Percentiles rank a stretch among this genome's conserved stretches.
Conservation (phyloP, 371 early-diverging fungal species). For the Rhizomucor miehei region DNA sequence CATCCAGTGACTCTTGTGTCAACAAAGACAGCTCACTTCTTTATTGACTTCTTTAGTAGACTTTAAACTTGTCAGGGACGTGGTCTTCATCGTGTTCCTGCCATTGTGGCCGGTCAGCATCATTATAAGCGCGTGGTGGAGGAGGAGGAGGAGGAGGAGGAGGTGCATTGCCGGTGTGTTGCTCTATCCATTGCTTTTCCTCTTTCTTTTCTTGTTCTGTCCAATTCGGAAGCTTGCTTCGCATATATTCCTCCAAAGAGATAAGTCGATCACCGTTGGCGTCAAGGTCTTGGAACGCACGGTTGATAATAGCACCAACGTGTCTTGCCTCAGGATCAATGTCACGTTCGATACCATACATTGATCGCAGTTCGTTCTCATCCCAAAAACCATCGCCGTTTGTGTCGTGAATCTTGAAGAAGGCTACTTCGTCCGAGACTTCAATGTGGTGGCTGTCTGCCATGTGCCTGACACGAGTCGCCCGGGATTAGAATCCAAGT, state of each 20-base stretch:
- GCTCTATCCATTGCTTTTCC: conserved; percentile 16
- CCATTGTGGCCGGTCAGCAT: conserved; percentile 5
- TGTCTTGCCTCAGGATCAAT: conserved; percentile 33
- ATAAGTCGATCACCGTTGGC: conserved; percentile 25
- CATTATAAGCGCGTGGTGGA: not conserved
- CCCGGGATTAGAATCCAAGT: not conserved
- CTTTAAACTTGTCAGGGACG: conserved; percentile 13
- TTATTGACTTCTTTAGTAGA: not conserved
- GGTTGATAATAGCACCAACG: conserved; percentile 33
- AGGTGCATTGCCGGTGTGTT: conserved; percentile 7
- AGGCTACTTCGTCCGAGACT: conserved; percentile 34
- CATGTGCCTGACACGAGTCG: conserved; percentile 29
- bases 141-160: not conserved
- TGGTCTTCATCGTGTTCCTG: conserved; percentile 1
- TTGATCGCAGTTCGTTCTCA: conserved; percentile 23
- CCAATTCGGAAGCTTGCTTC: conserved; percentile 18
- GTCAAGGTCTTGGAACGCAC: conserved; percentile 40
- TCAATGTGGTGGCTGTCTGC: conserved; percentile 29
- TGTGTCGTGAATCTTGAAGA: conserved; percentile 43
- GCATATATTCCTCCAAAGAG: conserved; percentile 33
- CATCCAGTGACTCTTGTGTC: too few relatives aligned
- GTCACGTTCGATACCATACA: conserved; percentile 38
- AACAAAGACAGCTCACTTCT: too few relatives aligned
- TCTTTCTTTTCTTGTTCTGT: conserved; percentile 15
- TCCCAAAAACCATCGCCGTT: conserved; percentile 38